Evolutionary conservation across 2,329 filamentous ascomycete genomes (phyloP).

Genomic region (Calonectria crousiana): DNA sequence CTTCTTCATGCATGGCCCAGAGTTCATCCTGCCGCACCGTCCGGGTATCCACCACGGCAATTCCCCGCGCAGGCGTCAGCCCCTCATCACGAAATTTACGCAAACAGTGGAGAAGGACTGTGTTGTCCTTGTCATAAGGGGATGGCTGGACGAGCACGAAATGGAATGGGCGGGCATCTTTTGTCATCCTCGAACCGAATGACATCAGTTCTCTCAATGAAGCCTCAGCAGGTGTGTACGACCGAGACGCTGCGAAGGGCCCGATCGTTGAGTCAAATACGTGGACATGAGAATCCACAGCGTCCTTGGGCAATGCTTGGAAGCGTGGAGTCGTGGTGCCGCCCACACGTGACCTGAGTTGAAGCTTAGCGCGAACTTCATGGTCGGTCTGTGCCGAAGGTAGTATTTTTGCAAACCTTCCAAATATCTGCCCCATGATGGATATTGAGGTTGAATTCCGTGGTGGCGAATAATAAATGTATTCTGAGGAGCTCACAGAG

Average conservation of each 20-base stretch:
- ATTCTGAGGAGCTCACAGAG: background rate
- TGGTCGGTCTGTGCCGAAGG: background rate
- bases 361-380: background rate
- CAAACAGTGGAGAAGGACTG: slow-evolving; percentile 8
- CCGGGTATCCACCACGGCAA: slow-evolving; percentile 1
- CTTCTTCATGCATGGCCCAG: slow-evolving; percentile 3
- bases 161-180: background rate
- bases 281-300: slow-evolving; percentile 11
- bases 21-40: background rate
- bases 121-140: slow-evolving; percentile 4
- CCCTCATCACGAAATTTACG: background rate
- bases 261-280: slow-evolving; percentile 8
- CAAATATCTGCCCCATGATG: background rate
- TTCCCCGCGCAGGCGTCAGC: background rate
- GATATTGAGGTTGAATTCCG: background rate
- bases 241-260: background rate
- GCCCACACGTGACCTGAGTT: slow-evolving; percentile 1
- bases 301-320: background rate
- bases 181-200: background rate
- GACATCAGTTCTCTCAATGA: background rate
- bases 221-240: slow-evolving; percentile 9
- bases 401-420: background rate
- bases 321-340: background rate
- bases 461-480: background rate
- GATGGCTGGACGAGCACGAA: slow-evolving; percentile 13